These are phyloP conservation scores for Salvia sclarea DNA, from an alignment of 305 asterid genomes.

Conservation along the genomic window DNA sequence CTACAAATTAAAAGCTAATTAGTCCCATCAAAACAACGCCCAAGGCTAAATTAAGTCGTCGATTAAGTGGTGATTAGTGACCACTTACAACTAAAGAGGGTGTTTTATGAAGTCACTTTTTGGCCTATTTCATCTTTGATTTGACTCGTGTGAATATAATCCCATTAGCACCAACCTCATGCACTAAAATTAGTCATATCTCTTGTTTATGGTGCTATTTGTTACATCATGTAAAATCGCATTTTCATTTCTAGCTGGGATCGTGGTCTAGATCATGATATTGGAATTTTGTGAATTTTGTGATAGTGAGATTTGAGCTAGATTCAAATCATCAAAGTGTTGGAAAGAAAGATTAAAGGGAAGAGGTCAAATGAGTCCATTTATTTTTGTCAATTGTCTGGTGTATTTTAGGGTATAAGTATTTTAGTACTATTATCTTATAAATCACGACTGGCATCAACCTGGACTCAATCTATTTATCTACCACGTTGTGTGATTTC, in stretches of 20 bases:
- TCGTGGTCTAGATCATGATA: background rate
- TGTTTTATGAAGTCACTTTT: constrained; percentile 8
- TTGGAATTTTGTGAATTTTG: background rate
- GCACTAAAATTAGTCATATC: constrained; percentile 22
- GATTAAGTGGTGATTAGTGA: constrained; percentile 24
- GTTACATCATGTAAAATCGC: background rate
- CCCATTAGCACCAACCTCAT: constrained; percentile 35
- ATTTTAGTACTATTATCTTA: background rate
- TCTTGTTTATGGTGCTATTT: background rate
- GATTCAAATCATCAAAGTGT: background rate
- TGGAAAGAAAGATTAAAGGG: background rate
- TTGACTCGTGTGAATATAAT: constrained; percentile 21
- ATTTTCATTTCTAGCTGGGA: background rate
- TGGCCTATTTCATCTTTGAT: background rate
- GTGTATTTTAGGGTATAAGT: background rate
- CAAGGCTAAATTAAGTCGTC: constrained; percentile 20
- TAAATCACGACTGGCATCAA: background rate
- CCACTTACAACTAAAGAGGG: constrained; percentile 8
- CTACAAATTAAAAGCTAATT: constrained; percentile 25
- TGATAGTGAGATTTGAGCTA: background rate
- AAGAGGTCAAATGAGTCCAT: background rate
- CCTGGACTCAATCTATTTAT: background rate
- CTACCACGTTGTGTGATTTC: background rate
- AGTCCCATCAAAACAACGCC: constrained; percentile 21
- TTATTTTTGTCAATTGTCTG: background rate